These are phyloP conservation scores for Ulota crispa DNA, from an alignment of 225 moss, liverwort and hornwort genomes.

Conservation along the genomic window DNA sequence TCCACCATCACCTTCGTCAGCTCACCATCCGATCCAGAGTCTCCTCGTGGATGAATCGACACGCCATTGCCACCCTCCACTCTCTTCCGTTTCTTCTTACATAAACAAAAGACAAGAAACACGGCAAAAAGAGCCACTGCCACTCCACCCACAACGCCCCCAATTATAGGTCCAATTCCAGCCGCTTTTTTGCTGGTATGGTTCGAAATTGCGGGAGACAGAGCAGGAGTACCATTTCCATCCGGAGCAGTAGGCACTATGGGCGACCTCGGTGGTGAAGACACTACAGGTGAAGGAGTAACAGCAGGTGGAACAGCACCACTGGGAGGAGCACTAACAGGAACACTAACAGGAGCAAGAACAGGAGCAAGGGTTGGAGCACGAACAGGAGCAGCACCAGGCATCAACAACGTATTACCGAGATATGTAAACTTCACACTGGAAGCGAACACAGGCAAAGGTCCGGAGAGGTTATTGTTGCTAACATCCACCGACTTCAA, in stretches of 20 bases:
- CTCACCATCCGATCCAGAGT: constrained; percentile 42
- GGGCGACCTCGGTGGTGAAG: constrained; percentile 4
- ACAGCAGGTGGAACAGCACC: not conserved
- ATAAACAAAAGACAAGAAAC: constrained; percentile 13
- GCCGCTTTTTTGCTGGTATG: constrained; percentile 8
- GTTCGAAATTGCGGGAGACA: not conserved
- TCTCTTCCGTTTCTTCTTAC: constrained; percentile 22
- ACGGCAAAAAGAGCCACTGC: not conserved
- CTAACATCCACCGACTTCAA: constrained; percentile 36
- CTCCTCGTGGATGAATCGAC: constrained; percentile 38
- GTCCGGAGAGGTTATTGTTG: constrained; percentile 35
- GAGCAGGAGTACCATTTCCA: constrained; percentile 1
- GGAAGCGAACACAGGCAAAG: constrained; percentile 28
- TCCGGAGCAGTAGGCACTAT: not conserved
- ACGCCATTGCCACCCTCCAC: constrained; percentile 14
- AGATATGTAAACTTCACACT: constrained; percentile 25
- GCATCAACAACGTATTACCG: constrained; percentile 32
- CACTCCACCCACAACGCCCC: constrained; percentile 31
- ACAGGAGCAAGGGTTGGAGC: not conserved
- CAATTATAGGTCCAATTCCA: constrained; percentile 24
- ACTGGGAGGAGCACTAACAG: not conserved
- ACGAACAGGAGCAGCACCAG: not conserved
- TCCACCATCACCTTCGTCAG: constrained; percentile 46
- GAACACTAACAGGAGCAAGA: not conserved
- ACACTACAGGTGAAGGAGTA: not conserved